Evolutionary conservation across 2,329 filamentous ascomycete genomes (phyloP).

Genomic region (Lanzia echinophila): DNA sequence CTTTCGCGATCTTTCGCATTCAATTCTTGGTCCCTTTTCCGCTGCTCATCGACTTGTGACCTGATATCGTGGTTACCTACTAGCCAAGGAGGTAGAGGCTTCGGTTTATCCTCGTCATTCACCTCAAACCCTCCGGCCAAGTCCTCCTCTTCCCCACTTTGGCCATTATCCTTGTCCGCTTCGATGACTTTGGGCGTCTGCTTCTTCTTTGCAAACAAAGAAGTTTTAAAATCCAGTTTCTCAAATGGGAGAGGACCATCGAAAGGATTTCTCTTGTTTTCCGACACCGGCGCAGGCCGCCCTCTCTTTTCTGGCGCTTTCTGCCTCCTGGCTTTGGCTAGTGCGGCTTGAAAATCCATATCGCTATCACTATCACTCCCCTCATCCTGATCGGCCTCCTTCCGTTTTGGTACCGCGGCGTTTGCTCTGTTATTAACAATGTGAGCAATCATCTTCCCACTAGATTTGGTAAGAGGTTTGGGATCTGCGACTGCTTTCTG

Average conservation of each 20-base stretch:
- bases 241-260: slow-evolving; percentile 86
- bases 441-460: slow-evolving; percentile 60
- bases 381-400: slow-evolving; percentile 27
- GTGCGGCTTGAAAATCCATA: slow-evolving; percentile 69
- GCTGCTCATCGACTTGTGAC: slow-evolving; percentile 53
- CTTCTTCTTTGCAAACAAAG: slow-evolving; percentile 44
- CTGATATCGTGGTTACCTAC: slow-evolving; percentile 57
- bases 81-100: slow-evolving; percentile 73
- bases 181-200: slow-evolving; percentile 18
- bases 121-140: slow-evolving; percentile 35
- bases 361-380: slow-evolving; percentile 61
- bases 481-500: slow-evolving; percentile 46
- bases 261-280: slow-evolving; percentile 58
- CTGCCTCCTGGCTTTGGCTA: slow-evolving; percentile 63
- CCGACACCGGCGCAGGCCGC: slow-evolving; percentile 32
- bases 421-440: slow-evolving; percentile 69
- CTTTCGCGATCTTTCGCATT: slow-evolving; percentile 57
- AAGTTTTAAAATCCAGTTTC: slow-evolving; percentile 65
- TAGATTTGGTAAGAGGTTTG: slow-evolving; percentile 45
- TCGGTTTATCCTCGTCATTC: slow-evolving; percentile 29
- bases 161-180: slow-evolving; percentile 11
- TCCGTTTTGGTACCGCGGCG: slow-evolving; percentile 46
- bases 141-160: slow-evolving; percentile 25
- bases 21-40: slow-evolving; percentile 49
- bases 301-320: slow-evolving; percentile 40